A percentile compares a stretch with the other conserved stretches of the same genome.
phyloP scores from a whole-genome alignment of 345 rosid genomes.

The Lepidium sativum region DNA sequence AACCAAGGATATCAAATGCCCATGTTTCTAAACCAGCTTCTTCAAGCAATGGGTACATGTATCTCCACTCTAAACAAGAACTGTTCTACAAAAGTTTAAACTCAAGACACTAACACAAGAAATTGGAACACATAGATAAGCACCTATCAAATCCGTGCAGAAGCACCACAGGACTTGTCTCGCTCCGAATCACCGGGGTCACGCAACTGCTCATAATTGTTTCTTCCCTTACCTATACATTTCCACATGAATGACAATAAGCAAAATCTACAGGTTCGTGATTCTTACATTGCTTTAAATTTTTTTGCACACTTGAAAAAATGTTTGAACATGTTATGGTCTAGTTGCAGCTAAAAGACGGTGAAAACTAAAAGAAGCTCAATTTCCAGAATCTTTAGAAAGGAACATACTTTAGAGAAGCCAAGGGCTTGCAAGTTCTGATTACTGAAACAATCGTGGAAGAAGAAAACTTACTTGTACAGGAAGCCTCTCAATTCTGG shows the following conservation, averaged over 20 bases:
- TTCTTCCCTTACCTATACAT: conserved; percentile 46
- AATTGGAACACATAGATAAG: neutral
- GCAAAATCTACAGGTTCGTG: neutral
- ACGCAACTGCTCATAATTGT: conserved; percentile 76
- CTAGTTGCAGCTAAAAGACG: neutral
- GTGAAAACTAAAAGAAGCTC: neutral
- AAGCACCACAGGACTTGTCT: conserved; percentile 62
- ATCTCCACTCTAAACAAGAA: conserved; percentile 98
- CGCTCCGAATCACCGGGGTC: conserved; percentile 45
- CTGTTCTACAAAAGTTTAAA: conserved; percentile 35
- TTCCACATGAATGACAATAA: neutral
- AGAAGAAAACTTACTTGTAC: conserved; percentile 19
- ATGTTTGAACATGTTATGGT: neutral
- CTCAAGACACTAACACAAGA: neutral
- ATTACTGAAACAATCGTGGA: neutral
- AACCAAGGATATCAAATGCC: conserved; percentile 90
- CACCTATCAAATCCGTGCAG: conserved; percentile 96
- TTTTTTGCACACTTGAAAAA: neutral
- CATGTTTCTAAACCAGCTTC: conserved; percentile 87
- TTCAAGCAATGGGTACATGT: conserved; percentile 71
- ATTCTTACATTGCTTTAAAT: neutral
- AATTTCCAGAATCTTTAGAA: neutral
- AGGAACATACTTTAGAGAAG: neutral
- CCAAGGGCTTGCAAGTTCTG: neutral
- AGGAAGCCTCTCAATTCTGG: conserved; percentile 64